Evolutionary conservation across 148 eudicot species (phyloP).

Genomic region (Talinum fruticosum): DNA sequence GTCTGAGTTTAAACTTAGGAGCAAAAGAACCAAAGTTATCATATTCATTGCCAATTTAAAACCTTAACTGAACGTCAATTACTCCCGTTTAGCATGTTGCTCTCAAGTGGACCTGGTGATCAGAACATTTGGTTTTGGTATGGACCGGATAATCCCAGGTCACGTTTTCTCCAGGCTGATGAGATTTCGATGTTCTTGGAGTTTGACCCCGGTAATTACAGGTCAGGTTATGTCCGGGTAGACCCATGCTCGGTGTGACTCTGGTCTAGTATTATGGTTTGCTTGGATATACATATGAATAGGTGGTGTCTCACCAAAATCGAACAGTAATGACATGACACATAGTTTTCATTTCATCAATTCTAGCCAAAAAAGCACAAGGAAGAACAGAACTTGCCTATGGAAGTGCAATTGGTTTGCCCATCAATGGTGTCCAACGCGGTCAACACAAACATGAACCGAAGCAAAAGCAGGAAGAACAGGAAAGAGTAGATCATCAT

Average conservation of each 20-base stretch:
- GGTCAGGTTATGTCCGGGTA: too few relatives aligned
- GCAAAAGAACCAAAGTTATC: background rate
- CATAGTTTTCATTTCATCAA: too few relatives aligned
- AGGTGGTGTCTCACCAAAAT: too few relatives aligned
- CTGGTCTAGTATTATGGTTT: too few relatives aligned
- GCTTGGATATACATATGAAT: too few relatives aligned
- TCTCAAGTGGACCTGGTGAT: background rate
- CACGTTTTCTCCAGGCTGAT: background rate
- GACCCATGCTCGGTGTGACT: too few relatives aligned
- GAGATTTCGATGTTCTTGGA: too few relatives aligned
- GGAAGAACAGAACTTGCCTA: constrained; percentile 41
- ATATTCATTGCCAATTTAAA: background rate
- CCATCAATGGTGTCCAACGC: constrained; percentile 76
- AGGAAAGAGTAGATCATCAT: constrained; percentile 65
- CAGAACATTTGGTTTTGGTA: background rate
- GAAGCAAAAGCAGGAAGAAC: constrained; percentile 66
- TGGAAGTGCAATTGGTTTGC: constrained; percentile 53
- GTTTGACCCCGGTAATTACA: too few relatives aligned
- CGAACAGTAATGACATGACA: too few relatives aligned
- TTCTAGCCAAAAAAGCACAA: background rate
- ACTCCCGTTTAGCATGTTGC: background rate
- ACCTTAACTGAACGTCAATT: background rate
- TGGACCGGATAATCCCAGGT: background rate
- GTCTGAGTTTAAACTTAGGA: background rate
- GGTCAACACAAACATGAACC: constrained; percentile 70